Evolutionary conservation across 305 asterid species (phyloP), one percentile per base, ranked within the genome.

Genomic region (Solanum hybrid): DNA sequence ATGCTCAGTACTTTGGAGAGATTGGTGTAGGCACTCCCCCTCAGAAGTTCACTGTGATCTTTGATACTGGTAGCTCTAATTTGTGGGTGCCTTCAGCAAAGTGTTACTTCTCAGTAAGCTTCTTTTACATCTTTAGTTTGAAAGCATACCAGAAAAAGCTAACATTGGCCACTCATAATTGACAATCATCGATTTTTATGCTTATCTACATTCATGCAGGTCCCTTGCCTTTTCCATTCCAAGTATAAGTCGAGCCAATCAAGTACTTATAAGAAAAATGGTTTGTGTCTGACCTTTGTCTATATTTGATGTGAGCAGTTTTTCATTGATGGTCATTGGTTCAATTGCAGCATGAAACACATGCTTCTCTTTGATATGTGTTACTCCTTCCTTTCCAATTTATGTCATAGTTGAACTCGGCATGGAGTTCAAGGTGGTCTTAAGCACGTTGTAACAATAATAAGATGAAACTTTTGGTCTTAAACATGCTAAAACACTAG

Each of bases 1-100:
- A 97, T 93, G 99, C 99, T 76, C 99, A 97, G 91, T 97, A 96
- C 93, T 96, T 92, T 89, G 99, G 99, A 36, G 99, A 95, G 95
- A 94, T 97, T 92, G 98, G 96, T 29, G 69, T 97, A 64, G 99
- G 99, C 37, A 88, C 95, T 75, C 99, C 99, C 7, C 96, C 97
- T 4, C 99, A 97, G 93, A 97, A 95, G 80, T 95, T 97, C 40
- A 95, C 98, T 34, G 98, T 97, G 89, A 96, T 97, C 84, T 97
- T 97, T 37, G 99, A 96, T 88, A 97, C 99, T 0, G 99, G 98
- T 75, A 97, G 98, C 93, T 94, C 99, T 86, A 96, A 97, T 91
- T 91, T 97, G 88, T 97, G 99, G 99, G 98, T 96, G 84, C 99
- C 99, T 24, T 97, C 99, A 36, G 26, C 98, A 3, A 96, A 96